Base-by-base conservation (phyloP, 257 asterid species). In the Nemophila menziesii region DNA sequence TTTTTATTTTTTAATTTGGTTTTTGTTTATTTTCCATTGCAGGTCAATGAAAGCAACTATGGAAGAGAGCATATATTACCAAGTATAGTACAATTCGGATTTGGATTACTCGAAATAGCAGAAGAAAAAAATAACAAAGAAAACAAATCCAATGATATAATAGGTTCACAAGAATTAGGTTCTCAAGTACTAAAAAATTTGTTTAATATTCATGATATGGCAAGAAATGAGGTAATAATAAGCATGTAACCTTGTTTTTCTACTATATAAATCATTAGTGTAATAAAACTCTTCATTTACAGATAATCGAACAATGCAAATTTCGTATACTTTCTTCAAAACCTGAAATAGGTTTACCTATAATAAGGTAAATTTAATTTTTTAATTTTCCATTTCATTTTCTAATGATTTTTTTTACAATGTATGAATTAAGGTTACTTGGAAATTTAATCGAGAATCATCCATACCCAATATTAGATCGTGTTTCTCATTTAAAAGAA, bases 221-320 rank as follows among this genome's bases (percentile, higher is more conserved):
- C 95, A 46, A 75, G 95, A 75, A 80, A 78, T 44, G 95, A 84
- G 86, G 92, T 84, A 38, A 29, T 2, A 7, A 29, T 10, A 29
- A 29, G 36, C 12, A 5, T 29, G 36, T 7, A 2, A 29, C 2
- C 12, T 3, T 29, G 12, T 7, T 29, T 29, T 29, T 13, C 12
- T 29, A 29, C 36, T 13, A 7, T 29, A 13, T 29, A 13, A 29
- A 7, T 10, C 2, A 2, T 29, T 2, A 29, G 2, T 29, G 49
- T 56, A 45, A 55, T 39, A 39, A 34, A 34, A 57, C 51, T 58
- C 22, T 44, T 10, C 33, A 50, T 16, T 18, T 53, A 62, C 80
- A 84, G 95, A 78, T 84, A 70, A 72, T 77, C 29, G 93, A 80
- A 68, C 95, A 80, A 39, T 80, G 93, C 77, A 84, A 80, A 60